A percentile compares a stretch with the other conserved stretches of the same genome.
These are phyloP conservation scores for Penicillium occitanis DNA, from an alignment of 2,329 filamentous ascomycete genomes.

Conservation along the genomic window DNA sequence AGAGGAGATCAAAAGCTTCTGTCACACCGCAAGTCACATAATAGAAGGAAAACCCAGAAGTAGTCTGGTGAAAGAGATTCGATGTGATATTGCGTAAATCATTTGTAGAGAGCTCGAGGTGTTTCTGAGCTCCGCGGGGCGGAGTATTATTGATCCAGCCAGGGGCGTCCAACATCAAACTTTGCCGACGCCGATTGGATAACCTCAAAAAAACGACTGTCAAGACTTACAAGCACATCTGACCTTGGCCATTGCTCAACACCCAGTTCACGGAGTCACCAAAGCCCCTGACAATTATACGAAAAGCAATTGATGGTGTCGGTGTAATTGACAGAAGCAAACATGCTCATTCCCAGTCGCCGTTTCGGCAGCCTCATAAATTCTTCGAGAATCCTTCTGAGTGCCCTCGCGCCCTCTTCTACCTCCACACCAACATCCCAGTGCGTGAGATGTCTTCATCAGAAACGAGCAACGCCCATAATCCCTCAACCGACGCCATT, in stretches of 20 bases:
- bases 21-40: neutral
- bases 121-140: slow-evolving; percentile 4
- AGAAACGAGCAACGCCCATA: slow-evolving; percentile 41
- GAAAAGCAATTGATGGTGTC: neutral
- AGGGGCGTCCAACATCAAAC: slow-evolving; percentile 9
- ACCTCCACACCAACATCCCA: slow-evolving; percentile 26
- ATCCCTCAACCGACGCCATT: slow-evolving; percentile 76
- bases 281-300: neutral
- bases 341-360: slow-evolving; percentile 35
- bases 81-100: neutral
- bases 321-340: neutral
- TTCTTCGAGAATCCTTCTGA: slow-evolving; percentile 27
- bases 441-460: slow-evolving; percentile 45
- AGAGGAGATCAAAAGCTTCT: neutral
- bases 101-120: slow-evolving; percentile 3
- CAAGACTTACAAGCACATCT: neutral
- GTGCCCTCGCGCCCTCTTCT: slow-evolving; percentile 10
- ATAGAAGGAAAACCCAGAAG: neutral
- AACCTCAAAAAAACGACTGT: slow-evolving; percentile 2
- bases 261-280: neutral
- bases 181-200: slow-evolving; percentile 9
- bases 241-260: neutral
- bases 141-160: slow-evolving; percentile 22
- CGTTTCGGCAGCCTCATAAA: slow-evolving; percentile 29
- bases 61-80: neutral